Conservation (phyloP, 2,329 filamentous ascomycete species). For the Cercospora brassicicola region DNA sequence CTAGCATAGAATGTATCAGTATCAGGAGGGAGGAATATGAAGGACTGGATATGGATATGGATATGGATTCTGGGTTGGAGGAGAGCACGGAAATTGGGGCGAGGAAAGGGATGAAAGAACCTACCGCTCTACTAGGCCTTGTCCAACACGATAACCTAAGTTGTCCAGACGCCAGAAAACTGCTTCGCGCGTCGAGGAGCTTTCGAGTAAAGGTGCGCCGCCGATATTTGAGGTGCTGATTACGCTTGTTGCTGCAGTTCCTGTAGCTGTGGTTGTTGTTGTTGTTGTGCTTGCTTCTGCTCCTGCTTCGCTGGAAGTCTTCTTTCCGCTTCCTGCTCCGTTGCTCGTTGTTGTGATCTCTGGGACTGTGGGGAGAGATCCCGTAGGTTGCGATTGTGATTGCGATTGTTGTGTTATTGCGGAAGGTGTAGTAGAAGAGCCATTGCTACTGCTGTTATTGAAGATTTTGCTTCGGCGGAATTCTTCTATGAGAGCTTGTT, state of each 20-base stretch:
- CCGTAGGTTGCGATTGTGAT: conserved; percentile 9
- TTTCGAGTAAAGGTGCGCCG: conserved; percentile 38
- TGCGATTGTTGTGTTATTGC: conserved; percentile 16
- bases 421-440: conserved; percentile 9
- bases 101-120: no score
- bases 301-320: background rate
- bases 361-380: background rate
- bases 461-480: conserved; percentile 35
- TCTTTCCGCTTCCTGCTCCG: background rate
- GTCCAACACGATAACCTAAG: conserved; percentile 85
- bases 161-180: conserved; percentile 81
- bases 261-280: conserved; percentile 15
- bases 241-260: conserved; percentile 7
- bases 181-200: conserved; percentile 80
- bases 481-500: conserved; percentile 44
- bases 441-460: conserved; percentile 18
- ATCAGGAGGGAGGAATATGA: no score
- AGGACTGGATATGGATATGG: no score
- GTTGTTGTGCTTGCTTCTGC: conserved; percentile 10
- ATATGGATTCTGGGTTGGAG: no score
- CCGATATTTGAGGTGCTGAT: conserved; percentile 13
- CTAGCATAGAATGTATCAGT: background rate
- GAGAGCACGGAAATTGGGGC: no score
- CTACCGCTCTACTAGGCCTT: conserved; percentile 87
- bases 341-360: background rate